Percentiles rank a stretch among this genome's conserved stretches.
These are phyloP conservation scores for Hypomyces rosellus DNA, from an alignment of 2,329 filamentous ascomycete species.

Conservation along the genomic window DNA sequence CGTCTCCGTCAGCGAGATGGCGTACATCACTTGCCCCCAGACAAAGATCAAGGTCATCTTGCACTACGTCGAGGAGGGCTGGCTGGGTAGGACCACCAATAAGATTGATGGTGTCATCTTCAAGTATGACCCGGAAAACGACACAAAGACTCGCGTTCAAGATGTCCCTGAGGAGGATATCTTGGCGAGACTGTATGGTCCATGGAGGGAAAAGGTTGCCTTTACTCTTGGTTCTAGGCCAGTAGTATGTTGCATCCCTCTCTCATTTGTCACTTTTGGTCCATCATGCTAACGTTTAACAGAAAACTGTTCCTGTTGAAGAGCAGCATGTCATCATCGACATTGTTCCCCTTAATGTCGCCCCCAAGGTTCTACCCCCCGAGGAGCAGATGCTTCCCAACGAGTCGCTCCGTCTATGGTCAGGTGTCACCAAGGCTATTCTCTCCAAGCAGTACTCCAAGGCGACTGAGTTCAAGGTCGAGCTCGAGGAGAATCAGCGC, in stretches of 20 bases:
- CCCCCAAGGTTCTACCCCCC: conserved; percentile 73
- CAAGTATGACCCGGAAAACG: conserved; percentile 80
- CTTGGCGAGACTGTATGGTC: conserved; percentile 73
- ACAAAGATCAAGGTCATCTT: conserved; percentile 88
- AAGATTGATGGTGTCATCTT: conserved; percentile 88
- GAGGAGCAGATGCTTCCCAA: conserved; percentile 74
- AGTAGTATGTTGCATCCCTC: conserved; percentile 45
- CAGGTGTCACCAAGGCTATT: conserved; percentile 81
- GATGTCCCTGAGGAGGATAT: conserved; percentile 84
- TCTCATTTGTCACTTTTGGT: background rate
- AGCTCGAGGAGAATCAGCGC: conserved; percentile 85
- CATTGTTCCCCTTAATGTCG: conserved; percentile 72
- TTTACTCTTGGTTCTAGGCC: conserved; percentile 56
- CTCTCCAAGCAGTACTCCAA: conserved; percentile 71
- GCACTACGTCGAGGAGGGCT: conserved; percentile 89
- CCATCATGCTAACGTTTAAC: background rate
- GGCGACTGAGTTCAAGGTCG: conserved; percentile 81
- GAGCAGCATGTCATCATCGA: conserved; percentile 76
- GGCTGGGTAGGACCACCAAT: conserved; percentile 87
- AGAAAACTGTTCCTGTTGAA: conserved; percentile 43
- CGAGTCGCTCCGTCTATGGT: conserved; percentile 86
- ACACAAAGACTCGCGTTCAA: conserved; percentile 70
- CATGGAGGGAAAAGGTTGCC: conserved; percentile 70
- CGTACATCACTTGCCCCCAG: conserved; percentile 83
- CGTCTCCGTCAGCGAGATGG: conserved; percentile 83